phyloP scores from a whole-genome alignment of 2,329 filamentous ascomycete genomes.

The Cephalotrichum gorgonifer region DNA sequence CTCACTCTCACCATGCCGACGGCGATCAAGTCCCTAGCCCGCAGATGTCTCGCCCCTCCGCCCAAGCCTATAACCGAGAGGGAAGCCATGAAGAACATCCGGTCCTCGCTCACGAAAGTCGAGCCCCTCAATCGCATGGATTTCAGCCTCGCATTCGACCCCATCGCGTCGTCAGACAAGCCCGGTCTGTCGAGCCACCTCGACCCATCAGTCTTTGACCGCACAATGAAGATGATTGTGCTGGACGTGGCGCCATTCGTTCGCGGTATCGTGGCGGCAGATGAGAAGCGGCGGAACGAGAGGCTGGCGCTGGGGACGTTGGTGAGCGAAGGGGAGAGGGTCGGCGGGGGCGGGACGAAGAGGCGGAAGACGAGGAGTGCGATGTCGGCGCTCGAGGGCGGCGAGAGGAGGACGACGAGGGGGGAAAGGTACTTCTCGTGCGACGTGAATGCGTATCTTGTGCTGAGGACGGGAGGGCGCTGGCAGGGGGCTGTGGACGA shows the following conservation, averaged over 20 bases:
- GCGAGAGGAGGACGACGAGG: slow-evolving; percentile 54
- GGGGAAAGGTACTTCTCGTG: slow-evolving; percentile 58
- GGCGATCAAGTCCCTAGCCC: slow-evolving; percentile 5
- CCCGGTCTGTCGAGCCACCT: slow-evolving; percentile 28
- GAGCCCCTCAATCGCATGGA: slow-evolving; percentile 35
- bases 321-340: slow-evolving; percentile 57
- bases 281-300: slow-evolving; percentile 59
- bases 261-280: slow-evolving; percentile 72
- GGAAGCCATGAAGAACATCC: slow-evolving; percentile 23
- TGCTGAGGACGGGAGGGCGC: slow-evolving; percentile 4
- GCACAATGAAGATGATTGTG: slow-evolving; percentile 53
- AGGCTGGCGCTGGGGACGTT: slow-evolving; percentile 52
- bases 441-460: slow-evolving; percentile 4
- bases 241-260: slow-evolving; percentile 83
- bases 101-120: slow-evolving; percentile 17
- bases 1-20: slow-evolving; percentile 16
- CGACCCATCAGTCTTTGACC: slow-evolving; percentile 67
- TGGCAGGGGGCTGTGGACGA: slow-evolving; percentile 2
- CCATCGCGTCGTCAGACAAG: slow-evolving; percentile 43
- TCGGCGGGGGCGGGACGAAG: slow-evolving; percentile 66
- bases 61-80: slow-evolving; percentile 14
- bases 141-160: slow-evolving; percentile 49
- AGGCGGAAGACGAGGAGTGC: slow-evolving; percentile 62
- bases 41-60: slow-evolving; percentile 8
- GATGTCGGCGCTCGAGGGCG: slow-evolving; percentile 66